A percentile compares a stretch with the other conserved stretches of the same genome.
These are phyloP conservation scores for Aspergillus bertholletiae DNA, from an alignment of 495 filamentous ascomycete species.

Conservation along the genomic window DNA sequence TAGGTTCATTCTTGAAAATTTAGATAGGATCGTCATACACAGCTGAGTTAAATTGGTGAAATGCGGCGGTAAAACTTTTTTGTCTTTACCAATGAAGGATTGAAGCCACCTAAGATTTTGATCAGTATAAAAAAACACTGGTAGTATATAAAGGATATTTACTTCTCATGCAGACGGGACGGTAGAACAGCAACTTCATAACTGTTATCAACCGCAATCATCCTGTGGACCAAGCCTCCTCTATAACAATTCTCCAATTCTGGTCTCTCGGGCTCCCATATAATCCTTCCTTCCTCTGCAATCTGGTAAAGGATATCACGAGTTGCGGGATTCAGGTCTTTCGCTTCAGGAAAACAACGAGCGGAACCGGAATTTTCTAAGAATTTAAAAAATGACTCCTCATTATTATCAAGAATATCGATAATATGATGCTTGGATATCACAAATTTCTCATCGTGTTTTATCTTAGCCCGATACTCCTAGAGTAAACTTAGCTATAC, in stretches of 20 bases:
- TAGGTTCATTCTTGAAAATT: constrained; percentile 4
- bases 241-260: constrained; percentile 2
- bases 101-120: constrained; percentile 13
- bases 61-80: not conserved
- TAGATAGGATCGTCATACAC: not conserved
- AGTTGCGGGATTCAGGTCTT: constrained; percentile 2
- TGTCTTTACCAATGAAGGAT: not conserved
- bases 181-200: constrained; percentile 11
- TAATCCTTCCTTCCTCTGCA: constrained; percentile 8
- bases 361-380: too few relatives aligned
- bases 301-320: not conserved
- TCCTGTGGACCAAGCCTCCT: constrained; percentile 10
- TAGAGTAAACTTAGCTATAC: too few relatives aligned
- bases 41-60: constrained; percentile 1
- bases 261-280: too few relatives aligned
- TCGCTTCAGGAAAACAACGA: not conserved
- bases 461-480: too few relatives aligned
- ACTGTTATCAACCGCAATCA: not conserved
- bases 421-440: too few relatives aligned
- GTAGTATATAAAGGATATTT: constrained; percentile 6
- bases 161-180: constrained; percentile 16
- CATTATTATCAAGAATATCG: too few relatives aligned
- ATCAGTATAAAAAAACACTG: constrained; percentile 8
- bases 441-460: too few relatives aligned
- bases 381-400: too few relatives aligned